These are phyloP conservation scores for Hypoxylon perforatum DNA, from an alignment of 495 filamentous ascomycete genomes.

Conservation along the genomic window DNA sequence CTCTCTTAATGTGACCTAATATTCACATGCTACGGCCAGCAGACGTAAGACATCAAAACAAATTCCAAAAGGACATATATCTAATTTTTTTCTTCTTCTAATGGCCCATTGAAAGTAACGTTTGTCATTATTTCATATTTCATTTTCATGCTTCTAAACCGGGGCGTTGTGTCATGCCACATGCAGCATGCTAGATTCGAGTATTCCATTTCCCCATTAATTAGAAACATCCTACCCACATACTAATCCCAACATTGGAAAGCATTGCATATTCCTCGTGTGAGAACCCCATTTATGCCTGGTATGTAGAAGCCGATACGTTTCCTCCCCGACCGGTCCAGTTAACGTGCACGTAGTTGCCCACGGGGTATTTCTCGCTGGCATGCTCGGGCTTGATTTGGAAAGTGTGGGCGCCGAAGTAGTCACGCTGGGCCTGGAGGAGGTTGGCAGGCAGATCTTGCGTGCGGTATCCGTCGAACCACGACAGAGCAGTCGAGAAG, in stretches of 20 bases:
- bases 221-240: constrained; percentile 16
- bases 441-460: constrained; percentile 96
- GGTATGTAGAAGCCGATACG: constrained; percentile 95
- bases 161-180: constrained; percentile 20
- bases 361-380: constrained; percentile 83
- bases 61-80: not conserved
- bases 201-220: constrained; percentile 26
- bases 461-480: constrained; percentile 98
- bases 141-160: constrained; percentile 38
- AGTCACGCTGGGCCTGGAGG: constrained; percentile 97
- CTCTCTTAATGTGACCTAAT: not conserved
- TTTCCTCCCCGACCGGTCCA: constrained; percentile 99
- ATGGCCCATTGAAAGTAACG: constrained; percentile 11
- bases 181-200: constrained; percentile 23
- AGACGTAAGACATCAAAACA: not conserved
- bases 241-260: constrained; percentile 18
- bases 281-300: constrained; percentile 72
- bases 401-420: constrained; percentile 99
- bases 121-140: constrained; percentile 32
- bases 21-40: not conserved
- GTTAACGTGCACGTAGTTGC: constrained; percentile 97
- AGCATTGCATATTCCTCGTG: constrained; percentile 8
- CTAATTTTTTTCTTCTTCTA: constrained; percentile 29
- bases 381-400: constrained; percentile 92
- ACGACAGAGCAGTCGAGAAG: constrained; percentile 94